These are phyloP conservation scores for Torulaspora delbrueckii DNA, from an alignment of 805 yeast species.

Conservation along the genomic window DNA sequence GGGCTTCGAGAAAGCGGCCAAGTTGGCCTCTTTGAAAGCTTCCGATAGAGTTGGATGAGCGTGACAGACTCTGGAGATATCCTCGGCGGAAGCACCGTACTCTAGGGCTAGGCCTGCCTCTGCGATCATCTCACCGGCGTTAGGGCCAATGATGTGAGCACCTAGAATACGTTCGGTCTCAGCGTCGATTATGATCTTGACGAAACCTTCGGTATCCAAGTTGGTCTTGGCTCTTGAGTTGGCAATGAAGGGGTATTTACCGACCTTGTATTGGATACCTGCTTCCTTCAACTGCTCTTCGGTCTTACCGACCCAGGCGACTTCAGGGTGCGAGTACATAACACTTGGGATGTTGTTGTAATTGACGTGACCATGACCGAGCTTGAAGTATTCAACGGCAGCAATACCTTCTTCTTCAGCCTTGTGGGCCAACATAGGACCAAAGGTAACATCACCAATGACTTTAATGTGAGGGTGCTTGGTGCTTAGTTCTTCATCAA, in stretches of 20 bases:
- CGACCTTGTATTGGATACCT: conserved; percentile 86
- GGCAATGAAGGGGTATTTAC: conserved; percentile 98
- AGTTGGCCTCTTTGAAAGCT: conserved; percentile 97
- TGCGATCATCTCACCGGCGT: conserved; percentile 99
- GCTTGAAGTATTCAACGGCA: conserved; percentile 89
- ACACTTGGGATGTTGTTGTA: conserved; percentile 97
- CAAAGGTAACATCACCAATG: conserved; percentile 97
- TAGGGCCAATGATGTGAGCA: conserved; percentile 94
- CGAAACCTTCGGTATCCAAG: conserved; percentile 94
- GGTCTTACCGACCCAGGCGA: conserved; percentile 97
- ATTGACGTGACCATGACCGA: conserved; percentile 96
- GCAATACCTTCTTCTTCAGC: conserved; percentile 99
- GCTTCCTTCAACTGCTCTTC: conserved; percentile 92
- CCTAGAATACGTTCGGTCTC: conserved; percentile 96
- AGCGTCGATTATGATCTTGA: conserved; percentile 91
- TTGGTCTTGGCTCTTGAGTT: conserved; percentile 99
- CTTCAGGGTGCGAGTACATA: conserved; percentile 99
- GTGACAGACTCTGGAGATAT: conserved; percentile 94
- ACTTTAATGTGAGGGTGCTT: conserved; percentile 91
- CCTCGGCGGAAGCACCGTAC: conserved; percentile 98
- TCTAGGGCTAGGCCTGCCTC: conserved; percentile 97
- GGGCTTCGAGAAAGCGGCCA: conserved; percentile 87
- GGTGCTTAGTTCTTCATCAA: conserved; percentile 90
- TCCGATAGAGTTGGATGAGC: conserved; percentile 98
- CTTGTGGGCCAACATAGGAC: conserved; percentile 99